Evolutionary conservation across 192 early-diverging fungal genomes (phyloP), one percentile per base, ranked within the genome.

Genomic region (Coemansia sp.): DNA sequence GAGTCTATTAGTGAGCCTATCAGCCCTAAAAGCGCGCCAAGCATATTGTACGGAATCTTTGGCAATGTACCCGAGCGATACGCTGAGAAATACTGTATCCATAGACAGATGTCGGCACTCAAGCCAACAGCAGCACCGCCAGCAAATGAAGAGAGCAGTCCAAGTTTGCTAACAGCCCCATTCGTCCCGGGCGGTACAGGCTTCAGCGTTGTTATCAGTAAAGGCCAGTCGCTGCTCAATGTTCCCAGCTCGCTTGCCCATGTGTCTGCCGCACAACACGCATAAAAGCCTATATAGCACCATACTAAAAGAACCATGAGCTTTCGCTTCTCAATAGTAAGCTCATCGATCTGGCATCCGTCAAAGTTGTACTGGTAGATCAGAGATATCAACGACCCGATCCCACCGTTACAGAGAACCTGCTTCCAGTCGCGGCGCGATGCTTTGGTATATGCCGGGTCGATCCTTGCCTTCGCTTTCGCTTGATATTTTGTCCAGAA

Each of bases 181-280:
- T 97, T 97, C 14, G 93, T 95, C 2, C 95, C 95, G 27, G 89
- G 88, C 11, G 95, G 95, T 7, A 96, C 95, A 30, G 78, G 62
- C 41, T 83, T 79, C 29, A 88, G 66, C 0, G 88, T 88, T 6
- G 95, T 98, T 41, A 98, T 94, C 11, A 98, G 78, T 22, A 83
- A 68, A 13, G 95, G 95, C 82, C 83, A 87, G 28, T 70, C 63
- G 27, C 82, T 82, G 67, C 85, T 89, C 20, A 98, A 73, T 14
- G 93, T 84, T 2, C 95, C 95, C 23, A 98, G 75, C 68, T 98
- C 95, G 72, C 87, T 90, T 30, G 94, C 90, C 91, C 90, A 96
- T 10, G 88, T 90, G 56, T 90, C 88, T 4, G 84, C 88, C 11
- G 75, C 72, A 50, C 87, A 88, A 63, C 86, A 87, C 5, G 87